Conservation (phyloP, 148 eudicot genomes). For the Talinum fruticosum region DNA sequence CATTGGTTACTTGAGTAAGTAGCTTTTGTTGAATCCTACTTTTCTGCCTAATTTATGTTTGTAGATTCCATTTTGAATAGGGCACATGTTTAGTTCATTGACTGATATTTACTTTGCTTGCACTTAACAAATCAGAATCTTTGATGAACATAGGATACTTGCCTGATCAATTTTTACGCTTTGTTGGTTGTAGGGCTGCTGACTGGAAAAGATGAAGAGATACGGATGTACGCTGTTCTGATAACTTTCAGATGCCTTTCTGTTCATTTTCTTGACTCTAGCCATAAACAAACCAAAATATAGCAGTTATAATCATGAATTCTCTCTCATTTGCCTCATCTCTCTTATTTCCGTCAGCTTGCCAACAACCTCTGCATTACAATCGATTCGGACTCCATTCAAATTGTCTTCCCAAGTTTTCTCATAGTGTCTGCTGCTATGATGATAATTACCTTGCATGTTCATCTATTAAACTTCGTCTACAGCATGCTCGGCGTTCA, state of each 20-base stretch:
- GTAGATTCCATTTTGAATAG: neutral
- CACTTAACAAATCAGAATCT: slow-evolving; percentile 6
- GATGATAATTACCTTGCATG: slow-evolving; percentile 16
- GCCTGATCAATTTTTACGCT: neutral
- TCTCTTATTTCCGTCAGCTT: slow-evolving; percentile 27
- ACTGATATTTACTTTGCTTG: neutral
- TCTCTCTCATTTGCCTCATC: slow-evolving; percentile 33
- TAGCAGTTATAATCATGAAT: slow-evolving; percentile 32
- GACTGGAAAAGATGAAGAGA: slow-evolving; percentile 1
- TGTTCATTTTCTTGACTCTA: neutral
- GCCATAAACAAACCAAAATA: neutral
- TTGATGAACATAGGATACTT: neutral
- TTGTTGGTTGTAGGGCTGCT: slow-evolving; percentile 20
- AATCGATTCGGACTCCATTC: slow-evolving; percentile 20
- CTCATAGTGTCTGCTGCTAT: neutral
- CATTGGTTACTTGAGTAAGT: neutral
- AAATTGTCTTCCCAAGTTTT: slow-evolving; percentile 12
- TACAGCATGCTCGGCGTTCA: slow-evolving; percentile 5
- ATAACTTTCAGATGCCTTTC: neutral
- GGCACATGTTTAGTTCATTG: neutral
- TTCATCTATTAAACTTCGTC: slow-evolving; percentile 16
- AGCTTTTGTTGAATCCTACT: neutral
- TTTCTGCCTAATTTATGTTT: neutral
- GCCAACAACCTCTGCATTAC: slow-evolving; percentile 20
- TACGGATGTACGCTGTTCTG: neutral